Conservation (phyloP, 1,284 basidiomycete genomes). For the Erythrobasidium hasegawianum region DNA sequence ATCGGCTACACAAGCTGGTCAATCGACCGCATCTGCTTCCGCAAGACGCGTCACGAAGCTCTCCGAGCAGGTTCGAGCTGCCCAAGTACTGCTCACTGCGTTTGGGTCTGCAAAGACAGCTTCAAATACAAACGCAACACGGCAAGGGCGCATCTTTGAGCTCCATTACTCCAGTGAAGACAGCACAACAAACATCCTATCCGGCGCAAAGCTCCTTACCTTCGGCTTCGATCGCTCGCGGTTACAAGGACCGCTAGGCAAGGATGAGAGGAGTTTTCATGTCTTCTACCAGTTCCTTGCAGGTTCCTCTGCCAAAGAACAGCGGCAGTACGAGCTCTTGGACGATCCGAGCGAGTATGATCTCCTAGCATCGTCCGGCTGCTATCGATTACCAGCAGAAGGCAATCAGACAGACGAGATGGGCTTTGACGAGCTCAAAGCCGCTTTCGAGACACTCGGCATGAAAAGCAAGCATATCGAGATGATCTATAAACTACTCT, state of each 20-base stretch:
- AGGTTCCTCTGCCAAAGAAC: conserved; percentile 80
- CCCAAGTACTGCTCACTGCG: conserved; percentile 72
- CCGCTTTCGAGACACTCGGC: conserved; percentile 86
- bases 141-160: conserved; percentile 52
- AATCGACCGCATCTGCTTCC: conserved; percentile 28
- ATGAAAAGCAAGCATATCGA: conserved; percentile 77
- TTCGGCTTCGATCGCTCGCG: conserved; percentile 84
- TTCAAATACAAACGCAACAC: conserved; percentile 50
- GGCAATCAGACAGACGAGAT: conserved; percentile 54
- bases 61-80: conserved; percentile 73
- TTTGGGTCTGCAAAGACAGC: conserved; percentile 59
- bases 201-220: conserved; percentile 72
- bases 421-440: conserved; percentile 70
- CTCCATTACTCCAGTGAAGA: conserved; percentile 51
- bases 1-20: conserved; percentile 67
- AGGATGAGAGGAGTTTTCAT: conserved; percentile 87
- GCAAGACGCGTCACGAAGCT: conserved; percentile 57
- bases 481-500: conserved; percentile 88
- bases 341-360: conserved; percentile 81
- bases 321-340: conserved; percentile 70
- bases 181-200: conserved; percentile 52
- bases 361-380: conserved; percentile 74
- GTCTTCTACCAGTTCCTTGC: conserved; percentile 93
- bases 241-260: conserved; percentile 64
- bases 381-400: conserved; percentile 57